Percentiles rank a stretch among this genome's conserved stretches.
Conservation (phyloP, 148 eudicot genomes). For the Rhododendron ovatum region DNA sequence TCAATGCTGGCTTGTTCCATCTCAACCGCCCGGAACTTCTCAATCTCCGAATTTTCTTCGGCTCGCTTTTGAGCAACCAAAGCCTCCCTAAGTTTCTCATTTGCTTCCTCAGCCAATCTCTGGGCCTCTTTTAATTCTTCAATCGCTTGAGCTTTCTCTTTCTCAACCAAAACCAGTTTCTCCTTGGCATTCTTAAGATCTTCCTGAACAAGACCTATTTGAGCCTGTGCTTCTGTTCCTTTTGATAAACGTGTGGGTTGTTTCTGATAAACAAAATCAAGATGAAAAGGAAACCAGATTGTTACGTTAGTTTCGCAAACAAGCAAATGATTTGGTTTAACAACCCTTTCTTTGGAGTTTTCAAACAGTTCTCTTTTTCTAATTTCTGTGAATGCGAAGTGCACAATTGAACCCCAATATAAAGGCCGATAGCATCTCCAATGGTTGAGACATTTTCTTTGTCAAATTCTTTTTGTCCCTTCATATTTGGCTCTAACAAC, state of each 20-base stretch:
- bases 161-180: conserved; percentile 51
- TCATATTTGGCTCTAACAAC: background rate
- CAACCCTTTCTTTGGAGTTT: background rate
- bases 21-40: conserved; percentile 81
- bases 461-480: background rate
- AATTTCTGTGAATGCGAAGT: background rate
- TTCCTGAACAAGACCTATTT: conserved; percentile 58
- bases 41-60: conserved; percentile 76
- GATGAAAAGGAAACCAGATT: background rate
- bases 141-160: conserved; percentile 64
- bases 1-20: conserved; percentile 85
- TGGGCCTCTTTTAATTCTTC: conserved; percentile 65
- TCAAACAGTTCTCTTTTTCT: background rate
- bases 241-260: conserved; percentile 52
- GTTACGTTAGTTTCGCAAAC: background rate
- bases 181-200: conserved; percentile 81
- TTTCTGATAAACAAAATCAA: conserved; percentile 42
- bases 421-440: background rate
- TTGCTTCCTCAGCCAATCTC: conserved; percentile 66
- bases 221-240: conserved; percentile 80
- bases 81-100: conserved; percentile 74
- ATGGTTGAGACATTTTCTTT: background rate
- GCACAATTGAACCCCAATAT: background rate
- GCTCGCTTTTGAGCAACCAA: conserved; percentile 83
- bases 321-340: background rate